Base-by-base conservation (phyloP, 495 filamentous ascomycete species). In the Penicillium odoratum region DNA sequence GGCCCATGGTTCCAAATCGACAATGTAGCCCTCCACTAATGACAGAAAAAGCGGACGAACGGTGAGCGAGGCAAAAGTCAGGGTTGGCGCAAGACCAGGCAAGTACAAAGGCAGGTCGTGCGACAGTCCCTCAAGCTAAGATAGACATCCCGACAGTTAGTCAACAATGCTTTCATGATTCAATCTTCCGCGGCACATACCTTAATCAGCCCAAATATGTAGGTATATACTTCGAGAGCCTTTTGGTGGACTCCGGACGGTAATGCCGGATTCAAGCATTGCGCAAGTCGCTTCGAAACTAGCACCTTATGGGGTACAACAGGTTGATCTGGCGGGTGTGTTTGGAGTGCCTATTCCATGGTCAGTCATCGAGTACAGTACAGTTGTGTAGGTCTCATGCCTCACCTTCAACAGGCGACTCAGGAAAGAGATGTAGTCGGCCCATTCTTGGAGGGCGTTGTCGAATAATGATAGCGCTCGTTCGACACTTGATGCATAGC, bases 161-260 rank as follows among this genome's bases (percentile, higher is more conserved):
- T 38, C 55, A 51, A 45, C 34, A 6, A 40, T 16, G 1, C 33
- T 51, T 29, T 42, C 33, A 10, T 28, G 45, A 31, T 51, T 18
- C 36, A 40, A 0, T n/a, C 15, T 15, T 2, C 2, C 16, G 25
- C 21, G 9, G 55, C 51, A 59, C 13, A 5, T 57, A 72, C 70
- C 67, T 69, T 73, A 8, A 79, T 73, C 44, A 74, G 53, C 34
- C 69, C 73, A 61, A 99, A 99, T 56, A 98, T 88, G 61, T 90
- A 91, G 7, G 76, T 82, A 71, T 98, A 98, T 33, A 98, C 91
- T 71, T 98, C 94, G 30, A 99, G 81, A 4, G 94, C 86, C 68
- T 98, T 98, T 68, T 98, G 95, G 76, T 99, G 94, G n/a, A 99
- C 94, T 21, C 95, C 94, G 0, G 94, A 96, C 31, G 94, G 94